Conservation (phyloP, 495 filamentous ascomycete species). For the Chaetomium fimeti region DNA sequence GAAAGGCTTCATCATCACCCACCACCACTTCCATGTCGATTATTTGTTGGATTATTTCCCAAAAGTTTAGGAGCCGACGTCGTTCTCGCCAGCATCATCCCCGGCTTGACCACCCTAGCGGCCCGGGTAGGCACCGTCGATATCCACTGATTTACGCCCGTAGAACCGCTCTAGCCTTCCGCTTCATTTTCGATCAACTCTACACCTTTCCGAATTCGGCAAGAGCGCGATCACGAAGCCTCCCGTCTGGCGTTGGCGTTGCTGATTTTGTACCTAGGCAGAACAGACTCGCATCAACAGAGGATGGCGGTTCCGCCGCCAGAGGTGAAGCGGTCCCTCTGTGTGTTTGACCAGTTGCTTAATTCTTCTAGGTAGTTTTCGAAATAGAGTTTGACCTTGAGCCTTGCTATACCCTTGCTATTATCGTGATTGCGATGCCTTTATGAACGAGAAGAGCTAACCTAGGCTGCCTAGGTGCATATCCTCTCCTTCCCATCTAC, state of each 20-base stretch:
- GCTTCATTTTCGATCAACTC: background rate
- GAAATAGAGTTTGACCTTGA: conserved; percentile 3
- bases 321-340: background rate
- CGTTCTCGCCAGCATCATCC: background rate
- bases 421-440: background rate
- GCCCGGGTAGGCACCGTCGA: background rate
- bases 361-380: conserved; percentile 5
- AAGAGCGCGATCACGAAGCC: conserved; percentile 4
- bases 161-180: background rate
- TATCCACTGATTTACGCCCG: background rate
- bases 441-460: background rate
- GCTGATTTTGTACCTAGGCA: conserved; percentile 20
- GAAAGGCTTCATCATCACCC: background rate
- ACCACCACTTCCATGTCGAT: background rate
- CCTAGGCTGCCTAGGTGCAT: background rate
- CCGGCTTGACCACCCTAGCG: background rate
- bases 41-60: conserved; percentile 10
- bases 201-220: background rate
- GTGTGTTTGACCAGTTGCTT: conserved; percentile 1
- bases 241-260: conserved; percentile 14
- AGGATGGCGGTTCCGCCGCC: background rate
- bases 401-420: background rate
- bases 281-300: background rate
- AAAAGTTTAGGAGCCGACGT: conserved; percentile 12
- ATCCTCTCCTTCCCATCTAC: no score